These are phyloP conservation scores for Annulohypoxylon stygium DNA, from an alignment of 495 filamentous ascomycete species.

Conservation along the genomic window DNA sequence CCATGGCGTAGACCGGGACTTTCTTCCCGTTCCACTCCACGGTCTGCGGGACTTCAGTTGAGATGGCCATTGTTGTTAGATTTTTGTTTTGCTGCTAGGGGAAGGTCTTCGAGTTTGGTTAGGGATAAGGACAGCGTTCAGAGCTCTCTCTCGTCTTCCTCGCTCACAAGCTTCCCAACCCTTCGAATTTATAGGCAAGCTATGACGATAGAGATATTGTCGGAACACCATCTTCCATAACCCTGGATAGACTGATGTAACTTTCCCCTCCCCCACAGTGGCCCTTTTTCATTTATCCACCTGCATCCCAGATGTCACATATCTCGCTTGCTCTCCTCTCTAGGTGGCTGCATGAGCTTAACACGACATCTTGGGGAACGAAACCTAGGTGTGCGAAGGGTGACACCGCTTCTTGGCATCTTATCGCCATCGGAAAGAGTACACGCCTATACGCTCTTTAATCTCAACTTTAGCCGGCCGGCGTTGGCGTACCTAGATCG, in stretches of 20 bases:
- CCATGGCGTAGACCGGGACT: constrained; percentile 65
- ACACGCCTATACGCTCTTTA: constrained; percentile 32
- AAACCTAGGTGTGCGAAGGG: constrained; percentile 11
- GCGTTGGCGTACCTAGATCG: constrained; percentile 39
- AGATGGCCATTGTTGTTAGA: constrained; percentile 55
- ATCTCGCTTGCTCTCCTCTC: constrained; percentile 1
- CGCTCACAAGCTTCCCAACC: constrained; percentile 17
- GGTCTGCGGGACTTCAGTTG: constrained; percentile 57
- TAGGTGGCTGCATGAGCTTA: constrained; percentile 39
- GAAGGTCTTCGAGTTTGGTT: constrained; percentile 20
- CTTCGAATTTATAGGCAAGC: constrained; percentile 41
- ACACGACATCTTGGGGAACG: constrained; percentile 23
- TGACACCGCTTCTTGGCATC: constrained; percentile 48
- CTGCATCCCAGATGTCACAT: constrained; percentile 39
- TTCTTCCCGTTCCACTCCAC: constrained; percentile 65
- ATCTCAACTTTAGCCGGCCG: constrained; percentile 44
- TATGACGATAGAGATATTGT: constrained; percentile 36
- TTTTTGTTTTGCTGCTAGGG: constrained; percentile 21
- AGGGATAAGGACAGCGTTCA: constrained; percentile 15
- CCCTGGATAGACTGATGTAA: constrained; percentile 42
- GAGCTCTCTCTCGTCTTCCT: constrained; percentile 4
- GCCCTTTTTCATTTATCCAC: constrained; percentile 47
- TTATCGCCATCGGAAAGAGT: constrained; percentile 47
- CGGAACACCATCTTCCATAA: constrained; percentile 46
- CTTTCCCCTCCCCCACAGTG: constrained; percentile 44